phyloP scores from a whole-genome alignment of 192 early-diverging fungal genomes.

The Radiomyces spectabilis region DNA sequence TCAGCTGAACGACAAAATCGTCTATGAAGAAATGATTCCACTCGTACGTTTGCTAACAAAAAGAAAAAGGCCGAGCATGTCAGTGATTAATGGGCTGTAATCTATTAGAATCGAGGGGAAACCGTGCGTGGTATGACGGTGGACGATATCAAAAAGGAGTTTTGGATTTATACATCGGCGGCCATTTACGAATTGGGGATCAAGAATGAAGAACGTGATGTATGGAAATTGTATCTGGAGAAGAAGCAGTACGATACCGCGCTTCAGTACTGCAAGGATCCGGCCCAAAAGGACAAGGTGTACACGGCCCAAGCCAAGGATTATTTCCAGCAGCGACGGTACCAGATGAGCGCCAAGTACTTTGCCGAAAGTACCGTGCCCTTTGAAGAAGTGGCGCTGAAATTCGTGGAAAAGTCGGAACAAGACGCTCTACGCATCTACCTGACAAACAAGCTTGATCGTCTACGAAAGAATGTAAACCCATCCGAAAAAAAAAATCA shows the following conservation, averaged over 20 bases:
- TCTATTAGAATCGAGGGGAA: constrained; percentile 22
- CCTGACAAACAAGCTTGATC: constrained; percentile 66
- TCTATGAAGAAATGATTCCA: constrained; percentile 73
- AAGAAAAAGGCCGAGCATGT: not conserved
- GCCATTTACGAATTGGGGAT: constrained; percentile 88
- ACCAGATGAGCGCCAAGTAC: constrained; percentile 71
- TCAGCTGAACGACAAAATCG: constrained; percentile 73
- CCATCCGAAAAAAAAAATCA: constrained; percentile 2
- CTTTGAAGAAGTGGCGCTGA: constrained; percentile 90
- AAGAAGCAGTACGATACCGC: constrained; percentile 80
- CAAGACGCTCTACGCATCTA: constrained; percentile 71
- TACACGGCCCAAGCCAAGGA: constrained; percentile 82
- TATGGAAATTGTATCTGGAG: constrained; percentile 86
- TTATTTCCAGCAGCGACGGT: constrained; percentile 69
- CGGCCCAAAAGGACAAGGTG: constrained; percentile 71
- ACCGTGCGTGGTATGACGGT: constrained; percentile 58
- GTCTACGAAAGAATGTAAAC: constrained; percentile 53
- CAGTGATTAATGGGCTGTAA: not conserved
- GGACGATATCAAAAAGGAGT: constrained; percentile 76
- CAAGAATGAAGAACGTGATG: constrained; percentile 87
- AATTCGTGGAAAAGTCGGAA: constrained; percentile 72
- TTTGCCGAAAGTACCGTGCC: constrained; percentile 74
- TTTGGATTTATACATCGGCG: constrained; percentile 84
- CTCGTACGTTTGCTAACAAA: constrained; percentile 38
- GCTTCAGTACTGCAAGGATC: constrained; percentile 67